Evolutionary conservation across 2,329 filamentous ascomycete genomes (phyloP).

Genomic region (Grosmannia huntii): DNA sequence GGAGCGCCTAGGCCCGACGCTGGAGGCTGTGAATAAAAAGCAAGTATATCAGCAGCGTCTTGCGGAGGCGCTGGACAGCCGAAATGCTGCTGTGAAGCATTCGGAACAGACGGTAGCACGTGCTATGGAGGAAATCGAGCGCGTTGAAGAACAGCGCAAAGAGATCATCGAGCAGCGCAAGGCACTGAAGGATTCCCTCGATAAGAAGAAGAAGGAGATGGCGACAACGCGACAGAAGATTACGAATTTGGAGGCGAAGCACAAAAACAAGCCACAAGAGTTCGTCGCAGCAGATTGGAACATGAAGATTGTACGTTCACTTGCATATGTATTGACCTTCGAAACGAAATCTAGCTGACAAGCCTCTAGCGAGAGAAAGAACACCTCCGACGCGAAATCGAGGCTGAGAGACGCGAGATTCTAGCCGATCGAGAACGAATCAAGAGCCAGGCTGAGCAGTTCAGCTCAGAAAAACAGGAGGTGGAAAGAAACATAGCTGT

Average conservation of each 20-base stretch:
- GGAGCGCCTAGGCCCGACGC: slow-evolving; percentile 47
- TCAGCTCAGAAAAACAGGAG: slow-evolving; percentile 9
- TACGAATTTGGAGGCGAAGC: slow-evolving; percentile 46
- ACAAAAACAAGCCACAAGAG: slow-evolving; percentile 47
- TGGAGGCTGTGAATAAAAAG: slow-evolving; percentile 58
- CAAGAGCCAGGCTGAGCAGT: not conserved
- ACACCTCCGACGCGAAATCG: slow-evolving; percentile 38
- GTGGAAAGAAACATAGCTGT: slow-evolving; percentile 25
- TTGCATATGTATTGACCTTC: not conserved
- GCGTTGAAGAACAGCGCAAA: slow-evolving; percentile 25
- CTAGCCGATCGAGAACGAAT: slow-evolving; percentile 9
- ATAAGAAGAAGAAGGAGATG: slow-evolving; percentile 38
- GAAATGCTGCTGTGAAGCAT: slow-evolving; percentile 38
- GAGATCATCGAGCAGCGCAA: slow-evolving; percentile 36
- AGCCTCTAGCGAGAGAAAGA: slow-evolving; percentile 44
- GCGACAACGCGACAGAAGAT: slow-evolving; percentile 42
- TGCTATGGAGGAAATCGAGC: slow-evolving; percentile 27
- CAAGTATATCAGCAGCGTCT: slow-evolving; percentile 50
- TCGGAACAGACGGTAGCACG: slow-evolving; percentile 39
- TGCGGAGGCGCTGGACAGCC: slow-evolving; percentile 38
- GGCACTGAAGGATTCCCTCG: slow-evolving; percentile 37
- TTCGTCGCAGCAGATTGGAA: slow-evolving; percentile 64
- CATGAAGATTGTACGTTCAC: slow-evolving; percentile 48
- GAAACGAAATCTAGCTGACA: slow-evolving; percentile 12
- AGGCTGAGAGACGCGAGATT: slow-evolving; percentile 26